These are phyloP conservation scores for Obba rivulosa DNA, from an alignment of 768 basidiomycete species.

Conservation along the genomic window DNA sequence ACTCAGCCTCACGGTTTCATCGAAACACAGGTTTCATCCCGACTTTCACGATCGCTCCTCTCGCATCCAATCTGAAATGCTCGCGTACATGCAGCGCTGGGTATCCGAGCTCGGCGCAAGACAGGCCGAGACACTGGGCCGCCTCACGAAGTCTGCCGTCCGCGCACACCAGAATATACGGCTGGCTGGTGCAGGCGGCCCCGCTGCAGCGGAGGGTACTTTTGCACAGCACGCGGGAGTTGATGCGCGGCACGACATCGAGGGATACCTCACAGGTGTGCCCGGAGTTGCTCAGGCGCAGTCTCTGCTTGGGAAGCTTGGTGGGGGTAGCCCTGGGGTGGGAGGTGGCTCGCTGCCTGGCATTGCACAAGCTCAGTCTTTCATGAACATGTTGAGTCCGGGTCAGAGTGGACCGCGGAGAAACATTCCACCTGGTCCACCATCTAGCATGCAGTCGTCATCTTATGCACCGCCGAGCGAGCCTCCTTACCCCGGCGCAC, in stretches of 20 bases:
- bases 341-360: neutral
- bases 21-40: slow-evolving; percentile 66
- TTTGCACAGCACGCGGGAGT: slow-evolving; percentile 44
- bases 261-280: slow-evolving; percentile 30
- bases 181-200: slow-evolving; percentile 45
- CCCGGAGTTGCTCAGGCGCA: slow-evolving; percentile 12
- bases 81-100: slow-evolving; percentile 63
- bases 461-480: neutral
- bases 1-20: neutral
- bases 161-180: slow-evolving; percentile 71
- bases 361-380: neutral
- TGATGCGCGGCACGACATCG: slow-evolving; percentile 42
- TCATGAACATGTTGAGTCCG: slow-evolving; percentile 9
- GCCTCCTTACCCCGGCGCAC: neutral
- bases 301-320: slow-evolving; percentile 2
- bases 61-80: slow-evolving; percentile 71
- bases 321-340: neutral
- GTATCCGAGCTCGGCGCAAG: slow-evolving; percentile 43
- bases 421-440: neutral
- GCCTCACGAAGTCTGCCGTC: slow-evolving; percentile 61
- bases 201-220: slow-evolving; percentile 39
- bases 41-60: slow-evolving; percentile 67
- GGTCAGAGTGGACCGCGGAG: neutral
- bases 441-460: neutral
- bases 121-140: slow-evolving; percentile 44